A percentile compares a stretch with the other conserved stretches of the same genome.
Evolutionary conservation across 768 basidiomycete genomes (phyloP).

Genomic region (Lentinula sp.): DNA sequence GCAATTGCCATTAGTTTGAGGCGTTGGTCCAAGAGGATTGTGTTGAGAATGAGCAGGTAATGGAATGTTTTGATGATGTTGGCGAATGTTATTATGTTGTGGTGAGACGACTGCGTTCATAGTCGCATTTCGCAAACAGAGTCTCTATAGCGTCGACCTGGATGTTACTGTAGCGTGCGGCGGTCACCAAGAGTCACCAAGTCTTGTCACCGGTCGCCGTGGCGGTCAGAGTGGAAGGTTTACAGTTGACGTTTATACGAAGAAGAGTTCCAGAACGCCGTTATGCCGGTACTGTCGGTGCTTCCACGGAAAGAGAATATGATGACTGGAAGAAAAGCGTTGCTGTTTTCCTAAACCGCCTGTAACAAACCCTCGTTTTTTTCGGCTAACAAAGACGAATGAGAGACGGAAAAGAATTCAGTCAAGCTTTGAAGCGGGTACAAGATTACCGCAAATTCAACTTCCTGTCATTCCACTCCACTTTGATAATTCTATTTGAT

Average conservation of each 20-base stretch:
- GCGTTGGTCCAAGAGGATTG: not conserved
- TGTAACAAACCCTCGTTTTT: not conserved
- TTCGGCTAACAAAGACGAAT: not conserved
- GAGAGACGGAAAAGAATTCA: not conserved
- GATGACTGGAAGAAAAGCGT: not conserved
- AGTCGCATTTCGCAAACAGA: conserved; percentile 6
- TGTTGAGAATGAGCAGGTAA: not conserved
- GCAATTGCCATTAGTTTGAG: conserved; percentile 14
- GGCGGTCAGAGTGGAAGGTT: not conserved
- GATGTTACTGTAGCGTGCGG: not conserved
- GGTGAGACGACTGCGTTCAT: conserved; percentile 4
- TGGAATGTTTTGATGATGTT: conserved; percentile 16
- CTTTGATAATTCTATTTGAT: not conserved
- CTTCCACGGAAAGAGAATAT: not conserved
- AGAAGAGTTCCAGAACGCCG: not conserved
- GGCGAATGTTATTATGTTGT: conserved; percentile 18
- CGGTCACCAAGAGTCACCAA: not conserved
- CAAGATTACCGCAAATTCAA: not conserved
- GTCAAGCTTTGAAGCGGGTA: not conserved
- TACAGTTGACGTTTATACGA: not conserved
- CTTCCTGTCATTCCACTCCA: not conserved
- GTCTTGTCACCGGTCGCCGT: not conserved
- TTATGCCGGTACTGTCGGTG: not conserved
- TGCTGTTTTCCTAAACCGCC: not conserved
- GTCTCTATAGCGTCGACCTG: not conserved